Conservation (phyloP, 2,329 filamentous ascomycete genomes). For the Aspergillus ochraceus region DNA sequence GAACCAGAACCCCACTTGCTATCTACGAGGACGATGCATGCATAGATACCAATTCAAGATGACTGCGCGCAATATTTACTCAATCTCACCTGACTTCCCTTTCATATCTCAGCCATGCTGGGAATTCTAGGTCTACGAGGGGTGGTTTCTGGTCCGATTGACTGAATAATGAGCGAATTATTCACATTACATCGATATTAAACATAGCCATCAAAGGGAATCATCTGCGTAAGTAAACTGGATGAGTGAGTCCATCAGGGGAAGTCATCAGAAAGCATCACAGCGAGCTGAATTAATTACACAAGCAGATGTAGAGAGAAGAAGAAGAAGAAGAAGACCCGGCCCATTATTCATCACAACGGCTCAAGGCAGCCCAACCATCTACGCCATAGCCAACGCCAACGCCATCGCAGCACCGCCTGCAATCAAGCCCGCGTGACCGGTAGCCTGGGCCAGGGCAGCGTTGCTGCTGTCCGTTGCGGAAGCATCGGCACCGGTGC, state of each 20-base stretch:
- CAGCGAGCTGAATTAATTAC: not conserved
- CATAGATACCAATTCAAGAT: not conserved
- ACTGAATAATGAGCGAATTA: not conserved
- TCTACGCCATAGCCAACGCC: constrained; percentile 23
- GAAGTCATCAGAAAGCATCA: not conserved
- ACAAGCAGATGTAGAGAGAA: not conserved
- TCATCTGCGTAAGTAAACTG: not conserved
- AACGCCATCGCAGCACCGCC: constrained; percentile 28
- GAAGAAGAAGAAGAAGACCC: not conserved
- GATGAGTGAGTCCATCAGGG: no score
- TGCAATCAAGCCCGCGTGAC: constrained; percentile 23
- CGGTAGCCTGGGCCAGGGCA: constrained; percentile 20
- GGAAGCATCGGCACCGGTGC: not conserved
- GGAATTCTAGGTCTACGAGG: no score
- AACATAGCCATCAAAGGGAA: not conserved
- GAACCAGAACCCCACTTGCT: not conserved
- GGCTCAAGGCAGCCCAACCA: not conserved
- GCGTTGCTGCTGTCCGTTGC: constrained; percentile 21
- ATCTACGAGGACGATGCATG: not conserved
- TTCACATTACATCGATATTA: not conserved
- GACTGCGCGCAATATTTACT: not conserved
- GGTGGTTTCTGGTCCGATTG: not conserved
- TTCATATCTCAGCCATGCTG: not conserved
- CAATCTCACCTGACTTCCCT: not conserved
- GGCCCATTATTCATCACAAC: not conserved